Percentiles rank a stretch among this genome's conserved stretches.
phyloP scores from a whole-genome alignment of 441 rosid species.

The Mallotus repandus region DNA sequence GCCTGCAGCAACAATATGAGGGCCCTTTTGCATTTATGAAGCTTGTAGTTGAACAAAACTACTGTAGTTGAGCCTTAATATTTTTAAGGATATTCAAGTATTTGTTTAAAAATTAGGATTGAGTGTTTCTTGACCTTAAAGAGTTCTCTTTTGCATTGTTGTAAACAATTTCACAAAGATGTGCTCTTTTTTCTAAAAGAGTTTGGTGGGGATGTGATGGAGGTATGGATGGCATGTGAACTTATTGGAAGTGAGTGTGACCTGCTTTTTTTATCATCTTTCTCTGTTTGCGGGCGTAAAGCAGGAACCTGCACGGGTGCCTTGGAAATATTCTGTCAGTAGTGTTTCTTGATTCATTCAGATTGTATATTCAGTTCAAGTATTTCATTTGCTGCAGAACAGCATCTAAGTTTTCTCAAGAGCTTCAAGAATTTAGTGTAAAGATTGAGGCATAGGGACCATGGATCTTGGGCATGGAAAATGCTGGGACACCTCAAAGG shows the following conservation, averaged over 20 bases:
- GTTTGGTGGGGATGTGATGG: constrained; percentile 42
- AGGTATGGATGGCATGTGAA: constrained; percentile 44
- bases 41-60: constrained; percentile 5
- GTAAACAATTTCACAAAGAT: constrained; percentile 8
- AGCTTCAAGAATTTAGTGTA: constrained; percentile 21
- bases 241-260: constrained; percentile 35
- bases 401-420: constrained; percentile 25
- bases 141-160: constrained; percentile 10
- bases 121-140: background rate
- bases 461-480: constrained; percentile 73
- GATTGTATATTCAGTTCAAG: constrained; percentile 16
- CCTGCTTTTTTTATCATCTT: constrained; percentile 31
- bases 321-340: constrained; percentile 19
- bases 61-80: constrained; percentile 25
- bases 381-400: constrained; percentile 32
- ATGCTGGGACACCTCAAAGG: constrained; percentile 70
- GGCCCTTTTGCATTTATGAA: constrained; percentile 43
- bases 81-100: constrained; percentile 6
- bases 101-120: constrained; percentile 9
- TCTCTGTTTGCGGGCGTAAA: constrained; percentile 25
- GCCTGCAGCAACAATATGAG: constrained; percentile 29
- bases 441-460: constrained; percentile 25
- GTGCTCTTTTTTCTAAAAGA: constrained; percentile 18
- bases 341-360: constrained; percentile 24
- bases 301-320: constrained; percentile 27